Percentiles rank a stretch among this genome's conserved stretches.
These are phyloP conservation scores for Hibiscus tridactylites DNA, from an alignment of 345 rosid species.

Conservation along the genomic window DNA sequence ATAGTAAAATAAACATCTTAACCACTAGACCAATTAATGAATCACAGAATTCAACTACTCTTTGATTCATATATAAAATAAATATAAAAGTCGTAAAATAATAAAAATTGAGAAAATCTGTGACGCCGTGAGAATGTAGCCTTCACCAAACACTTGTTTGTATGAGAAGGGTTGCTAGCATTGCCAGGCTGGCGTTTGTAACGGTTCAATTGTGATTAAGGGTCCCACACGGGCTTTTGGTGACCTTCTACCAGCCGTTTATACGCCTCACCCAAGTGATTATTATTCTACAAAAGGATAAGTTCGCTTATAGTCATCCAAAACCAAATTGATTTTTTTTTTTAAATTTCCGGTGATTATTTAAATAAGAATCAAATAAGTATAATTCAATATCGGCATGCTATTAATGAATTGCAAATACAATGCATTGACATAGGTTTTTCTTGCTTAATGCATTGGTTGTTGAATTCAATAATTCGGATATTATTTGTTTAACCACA, in stretches of 20 bases:
- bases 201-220: background rate
- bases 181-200: conserved; percentile 11
- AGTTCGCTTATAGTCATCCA: background rate
- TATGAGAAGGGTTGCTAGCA: background rate
- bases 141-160: too few relatives aligned
- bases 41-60: too few relatives aligned
- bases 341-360: background rate
- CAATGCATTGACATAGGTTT: too few relatives aligned
- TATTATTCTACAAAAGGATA: background rate
- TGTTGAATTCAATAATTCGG: too few relatives aligned
- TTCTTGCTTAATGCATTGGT: too few relatives aligned
- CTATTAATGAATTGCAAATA: background rate
- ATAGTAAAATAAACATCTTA: too few relatives aligned
- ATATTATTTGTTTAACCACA: too few relatives aligned
- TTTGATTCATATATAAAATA: too few relatives aligned
- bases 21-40: too few relatives aligned
- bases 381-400: background rate
- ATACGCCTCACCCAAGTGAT: background rate
- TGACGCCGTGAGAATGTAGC: too few relatives aligned
- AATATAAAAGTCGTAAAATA: too few relatives aligned
- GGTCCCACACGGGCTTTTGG: conserved; percentile 4
- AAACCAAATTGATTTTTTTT: background rate
- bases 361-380: background rate
- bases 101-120: too few relatives aligned
- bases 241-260: conserved; percentile 1